These are phyloP conservation scores for Sporobolomyces roseus DNA, from an alignment of 768 basidiomycete genomes.

Conservation along the genomic window DNA sequence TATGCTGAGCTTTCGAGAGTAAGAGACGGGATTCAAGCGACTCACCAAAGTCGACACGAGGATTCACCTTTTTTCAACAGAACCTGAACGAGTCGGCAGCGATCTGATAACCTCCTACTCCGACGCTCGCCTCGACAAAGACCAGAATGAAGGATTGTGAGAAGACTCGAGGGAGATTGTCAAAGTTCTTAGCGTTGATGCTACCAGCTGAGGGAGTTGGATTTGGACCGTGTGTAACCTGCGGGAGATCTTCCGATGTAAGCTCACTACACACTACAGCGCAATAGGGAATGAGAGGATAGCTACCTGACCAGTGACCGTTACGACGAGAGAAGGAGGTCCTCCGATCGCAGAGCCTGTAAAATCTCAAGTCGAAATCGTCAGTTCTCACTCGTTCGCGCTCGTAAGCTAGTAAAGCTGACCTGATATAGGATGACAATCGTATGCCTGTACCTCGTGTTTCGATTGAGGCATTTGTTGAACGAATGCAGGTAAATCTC, in stretches of 20 bases:
- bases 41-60: not conserved
- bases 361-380: not conserved
- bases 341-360: conserved; percentile 15
- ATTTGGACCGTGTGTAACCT: conserved; percentile 37
- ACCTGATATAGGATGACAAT: conserved; percentile 41
- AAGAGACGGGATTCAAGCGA: no score
- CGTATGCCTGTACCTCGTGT: conserved; percentile 36
- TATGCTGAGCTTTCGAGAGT: no score
- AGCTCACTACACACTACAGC: not conserved
- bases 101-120: conserved; percentile 22
- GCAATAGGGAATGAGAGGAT: not conserved
- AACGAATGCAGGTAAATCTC: conserved; percentile 25
- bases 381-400: not conserved
- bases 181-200: conserved; percentile 24
- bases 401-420: not conserved
- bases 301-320: conserved; percentile 35
- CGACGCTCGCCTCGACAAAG: not conserved
- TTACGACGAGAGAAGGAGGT: conserved; percentile 35
- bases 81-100: conserved; percentile 37
- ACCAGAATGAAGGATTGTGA: conserved; percentile 38
- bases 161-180: conserved; percentile 38
- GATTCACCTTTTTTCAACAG: conserved; percentile 5
- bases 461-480: conserved; percentile 26
- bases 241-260: not conserved
- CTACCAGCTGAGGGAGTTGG: conserved; percentile 25